Evolutionary conservation across 129 eudicot species (phyloP).

Genomic region (Chrysanthemum makinoi): DNA sequence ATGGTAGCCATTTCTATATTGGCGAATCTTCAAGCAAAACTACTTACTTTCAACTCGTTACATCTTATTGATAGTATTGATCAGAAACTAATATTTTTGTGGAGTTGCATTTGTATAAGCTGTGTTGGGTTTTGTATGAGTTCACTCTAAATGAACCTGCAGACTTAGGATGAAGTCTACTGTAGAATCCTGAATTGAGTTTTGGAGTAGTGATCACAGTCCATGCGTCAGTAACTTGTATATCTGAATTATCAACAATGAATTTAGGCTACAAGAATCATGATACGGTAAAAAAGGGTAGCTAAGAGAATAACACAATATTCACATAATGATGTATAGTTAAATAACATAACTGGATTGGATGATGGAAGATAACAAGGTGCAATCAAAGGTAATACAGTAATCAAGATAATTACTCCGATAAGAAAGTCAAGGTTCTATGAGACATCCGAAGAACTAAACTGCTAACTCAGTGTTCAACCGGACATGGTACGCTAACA

Average conservation of each 20-base stretch:
- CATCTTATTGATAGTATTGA: not conserved
- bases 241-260: too few species aligned
- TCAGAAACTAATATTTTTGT: not conserved
- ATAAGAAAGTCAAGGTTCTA: not conserved
- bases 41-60: not conserved
- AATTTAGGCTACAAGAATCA: too few species aligned
- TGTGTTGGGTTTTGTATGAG: not conserved
- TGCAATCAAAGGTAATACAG: not conserved
- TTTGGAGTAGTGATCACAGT: too few species aligned
- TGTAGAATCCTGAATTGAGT: too few species aligned
- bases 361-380: not conserved
- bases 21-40: not conserved
- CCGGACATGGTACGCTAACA: constrained; percentile 7
- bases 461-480: not conserved
- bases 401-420: not conserved
- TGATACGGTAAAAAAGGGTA: too few species aligned
- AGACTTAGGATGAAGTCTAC: too few species aligned
- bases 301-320: too few species aligned
- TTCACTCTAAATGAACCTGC: too few species aligned
- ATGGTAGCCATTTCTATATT: not conserved
- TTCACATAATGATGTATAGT: too few species aligned
- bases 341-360: not conserved
- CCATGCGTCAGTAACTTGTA: too few species aligned
- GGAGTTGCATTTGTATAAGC: not conserved
- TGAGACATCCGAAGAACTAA: not conserved